Evolutionary conservation across 2,329 filamentous ascomycete genomes (phyloP).

Genomic region (Corynespora cassiicola): DNA sequence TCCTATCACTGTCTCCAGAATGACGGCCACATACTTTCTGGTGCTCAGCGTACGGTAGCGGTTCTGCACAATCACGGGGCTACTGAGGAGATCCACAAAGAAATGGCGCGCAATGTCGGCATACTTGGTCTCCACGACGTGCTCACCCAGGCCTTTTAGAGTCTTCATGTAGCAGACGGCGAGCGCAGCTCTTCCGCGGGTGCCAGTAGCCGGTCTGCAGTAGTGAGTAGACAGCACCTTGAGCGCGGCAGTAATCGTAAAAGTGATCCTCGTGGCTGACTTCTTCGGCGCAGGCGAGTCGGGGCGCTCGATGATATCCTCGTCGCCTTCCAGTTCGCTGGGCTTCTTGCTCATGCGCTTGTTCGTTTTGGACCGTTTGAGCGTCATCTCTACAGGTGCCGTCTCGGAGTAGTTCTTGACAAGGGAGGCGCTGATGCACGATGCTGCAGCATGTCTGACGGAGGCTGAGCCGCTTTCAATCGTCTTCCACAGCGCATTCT

Average conservation of each 20-base stretch:
- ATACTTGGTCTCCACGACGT: constrained; percentile 83
- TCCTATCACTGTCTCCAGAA: constrained; percentile 85
- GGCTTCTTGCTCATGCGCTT: constrained; percentile 77
- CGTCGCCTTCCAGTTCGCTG: constrained; percentile 71
- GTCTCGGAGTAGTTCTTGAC: constrained; percentile 79
- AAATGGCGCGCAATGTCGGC: constrained; percentile 80
- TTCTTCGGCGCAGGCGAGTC: constrained; percentile 80
- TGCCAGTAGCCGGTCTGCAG: constrained; percentile 76
- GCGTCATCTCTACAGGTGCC: constrained; percentile 45
- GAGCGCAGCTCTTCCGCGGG: constrained; percentile 80
- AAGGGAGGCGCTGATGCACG: constrained; percentile 82
- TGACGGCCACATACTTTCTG: constrained; percentile 80
- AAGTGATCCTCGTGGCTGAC: constrained; percentile 70
- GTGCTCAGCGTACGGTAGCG: constrained; percentile 87
- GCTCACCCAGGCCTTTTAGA: constrained; percentile 78
- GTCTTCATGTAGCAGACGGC: constrained; percentile 87
- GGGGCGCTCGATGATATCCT: constrained; percentile 70
- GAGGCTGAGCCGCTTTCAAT: constrained; percentile 78
- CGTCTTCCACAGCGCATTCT: constrained; percentile 81
- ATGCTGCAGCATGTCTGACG: constrained; percentile 85
- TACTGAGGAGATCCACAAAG: constrained; percentile 79
- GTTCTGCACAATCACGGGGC: constrained; percentile 78
- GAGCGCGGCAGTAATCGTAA: constrained; percentile 80
- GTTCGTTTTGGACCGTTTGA: constrained; percentile 64
- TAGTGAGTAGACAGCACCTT: constrained; percentile 83